phyloP scores from a whole-genome alignment of 2,329 filamentous ascomycete genomes.

The Huntiella abstrusa region DNA sequence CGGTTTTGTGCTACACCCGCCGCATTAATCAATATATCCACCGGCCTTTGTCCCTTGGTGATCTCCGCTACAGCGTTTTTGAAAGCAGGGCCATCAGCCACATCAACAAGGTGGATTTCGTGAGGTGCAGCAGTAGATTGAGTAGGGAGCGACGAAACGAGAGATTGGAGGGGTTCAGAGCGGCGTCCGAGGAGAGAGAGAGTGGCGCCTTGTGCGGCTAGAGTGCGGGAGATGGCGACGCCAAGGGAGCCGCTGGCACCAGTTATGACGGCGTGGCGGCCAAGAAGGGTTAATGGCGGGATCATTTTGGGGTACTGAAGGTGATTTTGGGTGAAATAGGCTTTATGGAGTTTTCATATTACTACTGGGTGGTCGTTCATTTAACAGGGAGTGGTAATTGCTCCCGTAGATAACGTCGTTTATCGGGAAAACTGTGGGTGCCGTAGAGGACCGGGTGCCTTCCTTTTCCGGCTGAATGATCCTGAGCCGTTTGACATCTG shows the following conservation, averaged over 20 bases:
- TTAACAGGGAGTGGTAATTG: too few relatives aligned
- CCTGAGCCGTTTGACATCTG: too few relatives aligned
- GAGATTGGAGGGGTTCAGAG: constrained; percentile 25
- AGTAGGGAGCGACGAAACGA: constrained; percentile 17
- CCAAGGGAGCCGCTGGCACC: constrained; percentile 57
- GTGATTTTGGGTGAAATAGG: too few relatives aligned
- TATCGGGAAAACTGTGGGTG: too few relatives aligned
- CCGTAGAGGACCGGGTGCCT: too few relatives aligned
- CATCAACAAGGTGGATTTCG: constrained; percentile 2
- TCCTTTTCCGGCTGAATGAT: too few relatives aligned
- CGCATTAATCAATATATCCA: constrained; percentile 51
- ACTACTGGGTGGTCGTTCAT: too few relatives aligned
- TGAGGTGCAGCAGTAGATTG: constrained; percentile 2
- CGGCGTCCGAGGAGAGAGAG: constrained; percentile 44
- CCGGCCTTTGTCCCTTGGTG: constrained; percentile 19
- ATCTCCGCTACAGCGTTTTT: constrained; percentile 64
- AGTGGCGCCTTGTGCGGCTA: constrained; percentile 40
- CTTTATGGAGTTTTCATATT: too few relatives aligned
- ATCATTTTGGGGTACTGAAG: too few relatives aligned
- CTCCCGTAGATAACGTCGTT: too few relatives aligned
- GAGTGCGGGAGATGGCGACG: constrained; percentile 44
- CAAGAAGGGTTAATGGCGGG: constrained; percentile 17
- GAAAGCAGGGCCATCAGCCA: constrained; percentile 32
- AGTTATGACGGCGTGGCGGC: constrained; percentile 41
- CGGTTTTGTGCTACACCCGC: constrained; percentile 53